phyloP scores from a whole-genome alignment of 140 eudicot genomes.

The Flaveria floridana region DNA sequence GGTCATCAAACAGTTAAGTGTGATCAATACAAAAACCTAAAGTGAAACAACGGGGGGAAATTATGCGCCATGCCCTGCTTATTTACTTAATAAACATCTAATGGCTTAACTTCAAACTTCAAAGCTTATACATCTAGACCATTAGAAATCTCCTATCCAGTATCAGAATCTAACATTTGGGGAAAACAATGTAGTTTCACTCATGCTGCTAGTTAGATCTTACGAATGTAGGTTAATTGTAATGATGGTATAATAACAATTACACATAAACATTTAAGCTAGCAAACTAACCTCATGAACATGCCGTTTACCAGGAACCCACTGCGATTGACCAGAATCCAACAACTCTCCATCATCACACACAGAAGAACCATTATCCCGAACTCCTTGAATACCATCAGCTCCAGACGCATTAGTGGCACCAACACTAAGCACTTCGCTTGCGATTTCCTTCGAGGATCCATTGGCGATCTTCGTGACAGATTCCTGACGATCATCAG shows the following conservation, averaged over 20 bases:
- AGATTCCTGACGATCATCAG: slow-evolving; percentile 19
- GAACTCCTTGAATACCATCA: slow-evolving; percentile 35
- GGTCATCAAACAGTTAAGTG: not conserved
- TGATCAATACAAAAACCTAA: not conserved
- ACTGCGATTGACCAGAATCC: slow-evolving; percentile 37
- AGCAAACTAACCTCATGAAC: slow-evolving; percentile 55
- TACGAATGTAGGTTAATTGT: slow-evolving; percentile 1
- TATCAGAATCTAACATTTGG: not conserved
- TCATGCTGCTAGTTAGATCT: not conserved
- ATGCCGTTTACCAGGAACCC: slow-evolving; percentile 75
- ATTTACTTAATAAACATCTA: not conserved
- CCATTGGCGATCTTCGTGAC: slow-evolving; percentile 31
- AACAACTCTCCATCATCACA: slow-evolving; percentile 36
- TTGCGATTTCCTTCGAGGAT: slow-evolving; percentile 26
- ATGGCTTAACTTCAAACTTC: not conserved
- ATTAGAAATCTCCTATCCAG: not conserved
- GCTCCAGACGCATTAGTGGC: slow-evolving; percentile 47
- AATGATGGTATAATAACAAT: slow-evolving; percentile 4
- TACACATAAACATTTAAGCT: not conserved
- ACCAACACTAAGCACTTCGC: slow-evolving; percentile 32
- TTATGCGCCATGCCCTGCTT: not conserved
- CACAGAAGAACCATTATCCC: slow-evolving; percentile 26
- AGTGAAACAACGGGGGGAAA: slow-evolving; percentile 5
- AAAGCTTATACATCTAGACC: not conserved
- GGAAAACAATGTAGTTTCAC: not conserved